Conservation (phyloP, 2,329 filamentous ascomycete species). For the Colletotrichum chrysophilum region DNA sequence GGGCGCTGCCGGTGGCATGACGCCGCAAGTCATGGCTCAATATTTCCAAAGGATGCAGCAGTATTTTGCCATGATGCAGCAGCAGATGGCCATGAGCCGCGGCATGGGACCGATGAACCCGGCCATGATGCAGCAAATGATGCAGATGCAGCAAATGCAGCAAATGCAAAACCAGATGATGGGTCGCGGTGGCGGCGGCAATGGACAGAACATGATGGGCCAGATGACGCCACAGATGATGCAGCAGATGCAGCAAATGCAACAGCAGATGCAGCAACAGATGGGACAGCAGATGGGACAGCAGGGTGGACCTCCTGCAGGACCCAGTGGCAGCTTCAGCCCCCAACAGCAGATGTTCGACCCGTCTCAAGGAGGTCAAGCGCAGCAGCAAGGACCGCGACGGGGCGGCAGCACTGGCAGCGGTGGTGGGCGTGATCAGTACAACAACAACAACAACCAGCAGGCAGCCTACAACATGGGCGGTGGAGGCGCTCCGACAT, state of each 20-base stretch:
- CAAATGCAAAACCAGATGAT: slow-evolving; percentile 56
- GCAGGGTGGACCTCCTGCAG: slow-evolving; percentile 17
- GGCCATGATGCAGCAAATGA: slow-evolving; percentile 77
- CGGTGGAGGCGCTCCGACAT: slow-evolving; percentile 71
- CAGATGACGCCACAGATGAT: slow-evolving; percentile 60
- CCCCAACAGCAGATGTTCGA: slow-evolving; percentile 31
- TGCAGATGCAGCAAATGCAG: slow-evolving; percentile 74
- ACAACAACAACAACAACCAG: slow-evolving; percentile 1
- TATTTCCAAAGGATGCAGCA: slow-evolving; percentile 99
- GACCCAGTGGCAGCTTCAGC: slow-evolving; percentile 26
- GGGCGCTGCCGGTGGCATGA: slow-evolving; percentile 72
- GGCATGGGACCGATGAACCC: slow-evolving; percentile 73
- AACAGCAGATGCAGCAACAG: slow-evolving; percentile 45
- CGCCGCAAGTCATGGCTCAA: slow-evolving; percentile 95
- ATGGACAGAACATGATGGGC: slow-evolving; percentile 43
- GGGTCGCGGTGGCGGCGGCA: slow-evolving; percentile 41
- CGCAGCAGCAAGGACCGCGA: slow-evolving; percentile 24
- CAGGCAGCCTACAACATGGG: slow-evolving; percentile 35
- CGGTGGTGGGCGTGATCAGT: slow-evolving; percentile 30
- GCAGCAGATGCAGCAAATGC: slow-evolving; percentile 68
- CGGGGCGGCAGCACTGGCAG: slow-evolving; percentile 26
- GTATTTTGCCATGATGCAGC: slow-evolving; percentile 94
- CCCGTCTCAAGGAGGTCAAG: slow-evolving; percentile 21
- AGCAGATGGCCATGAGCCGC: slow-evolving; percentile 86
- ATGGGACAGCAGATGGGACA: slow-evolving; percentile 49